These are phyloP conservation scores for Pseudogymnoascus sp. DNA, from an alignment of 2,329 filamentous ascomycete species.

Conservation along the genomic window DNA sequence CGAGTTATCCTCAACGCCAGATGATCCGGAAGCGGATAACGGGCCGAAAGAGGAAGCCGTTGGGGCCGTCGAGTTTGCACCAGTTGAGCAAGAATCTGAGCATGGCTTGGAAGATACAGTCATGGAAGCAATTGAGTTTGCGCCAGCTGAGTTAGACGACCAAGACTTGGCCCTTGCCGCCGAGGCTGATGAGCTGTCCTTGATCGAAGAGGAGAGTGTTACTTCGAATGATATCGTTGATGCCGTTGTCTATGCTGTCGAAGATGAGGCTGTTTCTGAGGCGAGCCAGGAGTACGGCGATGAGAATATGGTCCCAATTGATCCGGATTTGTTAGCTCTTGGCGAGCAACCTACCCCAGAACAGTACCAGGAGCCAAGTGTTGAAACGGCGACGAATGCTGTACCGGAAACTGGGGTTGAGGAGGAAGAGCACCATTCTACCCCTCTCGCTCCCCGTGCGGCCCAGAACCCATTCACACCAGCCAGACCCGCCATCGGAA, in stretches of 20 bases:
- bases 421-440: slow-evolving; percentile 14
- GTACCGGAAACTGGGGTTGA: background rate
- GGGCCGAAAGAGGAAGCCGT: slow-evolving; percentile 29
- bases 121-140: slow-evolving; percentile 33
- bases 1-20: slow-evolving; percentile 33
- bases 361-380: background rate
- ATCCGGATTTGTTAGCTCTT: slow-evolving; percentile 36
- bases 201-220: slow-evolving; percentile 25
- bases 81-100: slow-evolving; percentile 24
- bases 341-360: slow-evolving; percentile 13
- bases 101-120: slow-evolving; percentile 29
- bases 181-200: slow-evolving; percentile 52
- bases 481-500: slow-evolving; percentile 40
- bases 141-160: slow-evolving; percentile 40
- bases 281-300: slow-evolving; percentile 59
- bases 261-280: slow-evolving; percentile 40
- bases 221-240: slow-evolving; percentile 13
- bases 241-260: background rate
- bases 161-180: slow-evolving; percentile 50
- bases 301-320: slow-evolving; percentile 49
- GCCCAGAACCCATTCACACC: slow-evolving; percentile 46
- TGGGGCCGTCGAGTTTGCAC: slow-evolving; percentile 34
- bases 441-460: slow-evolving; percentile 19
- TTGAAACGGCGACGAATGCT: slow-evolving; percentile 22
- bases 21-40: slow-evolving; percentile 19